Evolutionary conservation across 495 filamentous ascomycete species (phyloP), one percentile per base, ranked within the genome.

Genomic region (Amniculicola lignicola): DNA sequence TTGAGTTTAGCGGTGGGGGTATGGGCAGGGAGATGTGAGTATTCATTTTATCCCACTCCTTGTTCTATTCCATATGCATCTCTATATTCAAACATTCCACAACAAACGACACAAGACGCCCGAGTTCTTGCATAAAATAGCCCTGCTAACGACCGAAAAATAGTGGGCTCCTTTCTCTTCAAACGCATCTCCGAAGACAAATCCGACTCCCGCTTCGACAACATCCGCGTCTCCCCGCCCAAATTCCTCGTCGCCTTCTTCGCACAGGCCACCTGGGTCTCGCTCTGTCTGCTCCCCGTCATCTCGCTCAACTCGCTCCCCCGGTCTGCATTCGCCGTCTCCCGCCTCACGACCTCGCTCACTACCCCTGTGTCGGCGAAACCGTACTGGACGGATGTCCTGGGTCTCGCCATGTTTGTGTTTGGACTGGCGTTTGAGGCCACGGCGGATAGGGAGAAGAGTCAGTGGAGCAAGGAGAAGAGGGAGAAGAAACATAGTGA

Each of bases 161-260:
- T 18, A 85, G 80, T 86, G 65, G 82, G 84, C 7, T 61, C 73
- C 0, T 83, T 76, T 65, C 77, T 85, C 42, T 83, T 83, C 70
- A 60, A 67, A 6, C 76, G 83, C 23, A 71, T 83, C 44, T 68
- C 77, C 7, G 42, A 67, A 15, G 65, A 73, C 22, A 63, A 79
- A 23, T 79, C 82, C 16, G 83, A 87, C 71, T 79, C 76, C 33
- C 77, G 82, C 46, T 86, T 86, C 70, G 79, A 85, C 51, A 59
- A 66, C 47, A 82, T 86, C 66, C 78, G 80, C 46, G 68, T 55
- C 29, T 73, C 73, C 1, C 76, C 80, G 0, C 56, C 68, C 0
- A 74, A 71, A 45, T 86, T 86, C 70, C 59, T 70, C 12, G 76
- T 54, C 21, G 79, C 79, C 5, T 88, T 78, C 61, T 65, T 79